Evolutionary conservation across 2,329 filamentous ascomycete genomes (phyloP).

Genomic region (Lasiodiplodia sp.): DNA sequence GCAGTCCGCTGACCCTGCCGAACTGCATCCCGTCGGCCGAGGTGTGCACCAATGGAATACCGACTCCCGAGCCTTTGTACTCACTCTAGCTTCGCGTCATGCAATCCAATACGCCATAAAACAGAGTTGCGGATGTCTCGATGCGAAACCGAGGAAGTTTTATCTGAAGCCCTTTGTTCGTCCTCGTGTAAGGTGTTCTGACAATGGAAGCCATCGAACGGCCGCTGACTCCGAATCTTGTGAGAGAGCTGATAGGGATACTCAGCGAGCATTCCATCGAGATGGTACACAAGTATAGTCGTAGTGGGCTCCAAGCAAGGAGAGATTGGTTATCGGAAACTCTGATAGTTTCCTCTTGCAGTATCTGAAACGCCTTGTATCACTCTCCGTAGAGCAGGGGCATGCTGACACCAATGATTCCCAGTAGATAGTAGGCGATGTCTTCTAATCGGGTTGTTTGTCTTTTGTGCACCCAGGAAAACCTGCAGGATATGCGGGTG

Average conservation of each 20-base stretch:
- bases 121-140: neutral
- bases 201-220: neutral
- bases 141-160: neutral
- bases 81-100: neutral
- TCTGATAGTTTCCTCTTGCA: slow-evolving; percentile 31
- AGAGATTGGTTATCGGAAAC: neutral
- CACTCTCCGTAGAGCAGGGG: slow-evolving; percentile 25
- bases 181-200: neutral
- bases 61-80: neutral
- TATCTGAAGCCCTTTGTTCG: neutral
- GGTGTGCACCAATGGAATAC: neutral
- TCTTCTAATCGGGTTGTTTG: slow-evolving; percentile 19
- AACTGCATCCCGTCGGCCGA: neutral
- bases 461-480: slow-evolving; percentile 26
- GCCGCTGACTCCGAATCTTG: neutral
- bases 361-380: slow-evolving; percentile 17
- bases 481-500: neutral
- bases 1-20: neutral
- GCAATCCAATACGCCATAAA: neutral
- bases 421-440: slow-evolving; percentile 26
- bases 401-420: slow-evolving; percentile 29
- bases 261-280: neutral
- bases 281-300: neutral
- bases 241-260: neutral
- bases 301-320: neutral